Percentiles rank a stretch among this genome's conserved stretches.
These are phyloP conservation scores for Penicillium concentricum DNA, from an alignment of 2,329 filamentous ascomycete genomes.

Conservation along the genomic window DNA sequence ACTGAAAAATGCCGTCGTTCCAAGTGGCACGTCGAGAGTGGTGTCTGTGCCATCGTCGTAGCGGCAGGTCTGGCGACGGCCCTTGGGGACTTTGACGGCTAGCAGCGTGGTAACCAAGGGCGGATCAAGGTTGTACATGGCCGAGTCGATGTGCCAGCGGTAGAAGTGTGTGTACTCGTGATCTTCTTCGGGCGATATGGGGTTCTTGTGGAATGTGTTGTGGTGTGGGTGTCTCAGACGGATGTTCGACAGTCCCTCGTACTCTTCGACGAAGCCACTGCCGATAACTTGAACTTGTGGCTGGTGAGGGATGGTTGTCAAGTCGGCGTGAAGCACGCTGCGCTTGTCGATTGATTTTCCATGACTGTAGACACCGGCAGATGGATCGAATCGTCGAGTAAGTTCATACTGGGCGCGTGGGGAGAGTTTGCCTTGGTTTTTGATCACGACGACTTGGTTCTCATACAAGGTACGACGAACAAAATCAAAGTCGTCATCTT, in stretches of 20 bases:
- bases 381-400: slow-evolving; percentile 69
- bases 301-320: slow-evolving; percentile 76
- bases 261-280: slow-evolving; percentile 66
- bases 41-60: slow-evolving; percentile 71
- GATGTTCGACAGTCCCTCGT: slow-evolving; percentile 68
- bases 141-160: slow-evolving; percentile 76
- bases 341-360: slow-evolving; percentile 70
- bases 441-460: slow-evolving; percentile 68
- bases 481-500: slow-evolving; percentile 61
- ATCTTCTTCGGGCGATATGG: slow-evolving; percentile 60
- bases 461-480: slow-evolving; percentile 66
- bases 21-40: slow-evolving; percentile 64
- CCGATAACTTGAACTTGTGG: slow-evolving; percentile 77
- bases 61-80: slow-evolving; percentile 63
- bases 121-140: slow-evolving; percentile 69
- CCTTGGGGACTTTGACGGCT: slow-evolving; percentile 67
- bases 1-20: slow-evolving; percentile 71
- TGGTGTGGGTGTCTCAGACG: slow-evolving; percentile 72
- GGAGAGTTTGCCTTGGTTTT: slow-evolving; percentile 60
- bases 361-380: slow-evolving; percentile 65
- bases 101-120: slow-evolving; percentile 69
- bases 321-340: slow-evolving; percentile 68
- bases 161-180: slow-evolving; percentile 61
- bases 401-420: slow-evolving; percentile 70
- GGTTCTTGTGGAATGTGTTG: slow-evolving; percentile 67